Base-by-base conservation (phyloP, 352 stramenopile genomes). In the Phytophthora constricta region DNA sequence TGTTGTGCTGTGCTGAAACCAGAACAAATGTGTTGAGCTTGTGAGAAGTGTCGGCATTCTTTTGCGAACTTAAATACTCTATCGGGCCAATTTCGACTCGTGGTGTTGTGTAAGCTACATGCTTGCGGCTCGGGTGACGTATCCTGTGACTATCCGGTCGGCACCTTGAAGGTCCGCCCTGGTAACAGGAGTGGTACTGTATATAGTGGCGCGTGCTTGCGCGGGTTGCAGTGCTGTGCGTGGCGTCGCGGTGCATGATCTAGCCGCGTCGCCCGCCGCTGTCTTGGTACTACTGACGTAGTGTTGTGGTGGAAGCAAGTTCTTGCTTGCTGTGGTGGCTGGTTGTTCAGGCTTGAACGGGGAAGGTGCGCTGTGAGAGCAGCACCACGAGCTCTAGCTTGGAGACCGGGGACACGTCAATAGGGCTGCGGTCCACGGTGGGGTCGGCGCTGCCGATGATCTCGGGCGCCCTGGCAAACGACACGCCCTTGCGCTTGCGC, bases 361-460 rank as follows among this genome's bases (percentile, higher is more conserved):
- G 86, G 55, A 94, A 94, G 25, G 74, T 90, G 64, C 86, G 84
- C 68, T 92, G 80, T 27, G 80, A 89, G 28, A 92, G 77, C 58
- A 95, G 70, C 43, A 90, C 60, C 19, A 92, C 37, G 52, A 95
- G 75, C 70, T 95, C 87, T 48, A 92, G 51, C 67, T 91, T 82
- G 27, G 81, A 87, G 59, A 93, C 72, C 26, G 84, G 84, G n/a
- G 84, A 87, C 43, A 93, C 84, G 58, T 90, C 74, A 43, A 95
- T 92, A 19, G 84, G 80, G 17, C 80, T 79, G 60, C 87, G 87
- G 71, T 95, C 87, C 26, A 95, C 80, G 19, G 58, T 74, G 45
- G 81, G 74, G 64, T 95, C 87, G 9, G 87, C 87, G 33, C 55
- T 67, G 57, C 87, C 87, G 60, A 95, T 92, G 65, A 95, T 88